phyloP scores from a whole-genome alignment of 306 rosid species.

The Fagus crenata region DNA sequence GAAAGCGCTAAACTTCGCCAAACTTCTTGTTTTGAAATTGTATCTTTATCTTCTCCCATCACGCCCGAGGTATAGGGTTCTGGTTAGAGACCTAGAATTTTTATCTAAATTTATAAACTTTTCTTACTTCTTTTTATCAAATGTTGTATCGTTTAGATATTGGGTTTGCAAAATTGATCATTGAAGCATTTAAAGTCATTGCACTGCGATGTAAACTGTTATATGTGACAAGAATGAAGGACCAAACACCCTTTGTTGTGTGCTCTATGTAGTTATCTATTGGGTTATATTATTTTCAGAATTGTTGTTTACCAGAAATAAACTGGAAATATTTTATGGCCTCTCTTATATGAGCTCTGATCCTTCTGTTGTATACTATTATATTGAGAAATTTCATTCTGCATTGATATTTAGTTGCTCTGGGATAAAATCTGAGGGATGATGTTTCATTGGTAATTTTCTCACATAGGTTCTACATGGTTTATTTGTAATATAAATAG shows the following conservation, averaged over 20 bases:
- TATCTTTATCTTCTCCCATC: neutral
- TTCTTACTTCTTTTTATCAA: neutral
- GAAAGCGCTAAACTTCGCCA: neutral
- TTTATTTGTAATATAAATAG: neutral
- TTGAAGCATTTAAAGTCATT: neutral
- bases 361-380: slow-evolving; percentile 6
- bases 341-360: slow-evolving; percentile 8
- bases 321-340: neutral
- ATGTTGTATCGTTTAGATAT: neutral
- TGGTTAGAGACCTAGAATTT: neutral
- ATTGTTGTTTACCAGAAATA: neutral
- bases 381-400: neutral
- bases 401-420: slow-evolving; percentile 16
- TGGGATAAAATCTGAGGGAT: slow-evolving; percentile 16
- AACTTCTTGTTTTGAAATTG: neutral
- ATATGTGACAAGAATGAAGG: neutral
- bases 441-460: neutral
- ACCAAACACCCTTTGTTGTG: neutral
- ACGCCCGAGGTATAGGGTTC: neutral
- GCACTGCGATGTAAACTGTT: neutral
- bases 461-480: slow-evolving; percentile 17
- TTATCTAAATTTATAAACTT: neutral
- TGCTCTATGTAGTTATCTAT: neutral
- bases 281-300: neutral
- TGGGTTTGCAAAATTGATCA: neutral